Conservation (phyloP, 2,329 filamentous ascomycete species). For the Cryphonectria parasitica region DNA sequence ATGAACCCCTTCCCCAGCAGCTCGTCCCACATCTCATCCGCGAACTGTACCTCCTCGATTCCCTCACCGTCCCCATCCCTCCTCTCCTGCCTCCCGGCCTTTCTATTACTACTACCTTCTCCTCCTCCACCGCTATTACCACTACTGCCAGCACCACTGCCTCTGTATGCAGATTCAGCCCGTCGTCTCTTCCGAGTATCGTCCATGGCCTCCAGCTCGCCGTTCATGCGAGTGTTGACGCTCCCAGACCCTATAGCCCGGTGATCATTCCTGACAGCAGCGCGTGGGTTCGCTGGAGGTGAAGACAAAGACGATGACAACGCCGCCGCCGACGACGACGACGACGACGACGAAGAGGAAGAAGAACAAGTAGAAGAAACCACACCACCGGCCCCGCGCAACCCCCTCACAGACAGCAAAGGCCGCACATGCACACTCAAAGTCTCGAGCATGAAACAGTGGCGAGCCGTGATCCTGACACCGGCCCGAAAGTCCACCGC, state of each 20-base stretch:
- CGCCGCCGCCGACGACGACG: neutral
- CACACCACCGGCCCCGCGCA: neutral
- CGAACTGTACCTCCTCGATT: constrained; percentile 45
- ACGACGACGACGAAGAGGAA: neutral
- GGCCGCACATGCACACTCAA: constrained; percentile 50
- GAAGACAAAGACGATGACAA: neutral
- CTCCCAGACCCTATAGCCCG: neutral
- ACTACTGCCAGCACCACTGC: too few species aligned
- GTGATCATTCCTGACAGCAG: constrained; percentile 26
- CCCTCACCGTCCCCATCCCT: neutral
- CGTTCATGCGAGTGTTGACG: neutral
- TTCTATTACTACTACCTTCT: neutral
- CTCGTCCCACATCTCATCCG: constrained; percentile 49
- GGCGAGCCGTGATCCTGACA: constrained; percentile 30
- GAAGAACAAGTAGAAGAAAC: neutral
- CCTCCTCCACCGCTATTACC: constrained; percentile 6
- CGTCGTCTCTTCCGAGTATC: neutral
- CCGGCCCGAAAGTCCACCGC: constrained; percentile 50
- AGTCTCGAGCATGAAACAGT: constrained; percentile 42
- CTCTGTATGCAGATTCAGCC: neutral
- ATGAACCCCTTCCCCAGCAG: constrained; percentile 58
- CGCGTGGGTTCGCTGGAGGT: too few species aligned
- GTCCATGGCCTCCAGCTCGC: neutral
- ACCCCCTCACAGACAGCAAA: constrained; percentile 40
- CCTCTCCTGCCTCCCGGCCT: constrained; percentile 9